phyloP scores from a whole-genome alignment of 169 alveolate species.

The Plasmodium vinckei region DNA sequence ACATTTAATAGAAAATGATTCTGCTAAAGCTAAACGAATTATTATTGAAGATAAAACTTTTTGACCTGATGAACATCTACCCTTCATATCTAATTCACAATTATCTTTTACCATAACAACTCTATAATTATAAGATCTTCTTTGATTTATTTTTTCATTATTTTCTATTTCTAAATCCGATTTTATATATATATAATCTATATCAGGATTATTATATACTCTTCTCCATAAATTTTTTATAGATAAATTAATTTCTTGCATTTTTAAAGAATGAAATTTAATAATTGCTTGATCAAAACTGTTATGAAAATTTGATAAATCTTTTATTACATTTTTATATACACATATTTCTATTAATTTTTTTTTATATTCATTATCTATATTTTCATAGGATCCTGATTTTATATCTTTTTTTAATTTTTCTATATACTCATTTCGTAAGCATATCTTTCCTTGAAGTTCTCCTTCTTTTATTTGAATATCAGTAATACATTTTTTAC shows the following conservation, averaged over 20 bases:
- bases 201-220: slow-evolving; percentile 95
- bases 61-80: slow-evolving; percentile 99
- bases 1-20: slow-evolving; percentile 97
- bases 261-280: slow-evolving; percentile 87
- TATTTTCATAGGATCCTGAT: slow-evolving; percentile 44
- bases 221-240: slow-evolving; percentile 96
- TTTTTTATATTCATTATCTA: slow-evolving; percentile 70
- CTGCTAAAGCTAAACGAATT: slow-evolving; percentile 98
- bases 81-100: slow-evolving; percentile 93
- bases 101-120: slow-evolving; percentile 90
- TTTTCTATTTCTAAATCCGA: slow-evolving; percentile 29
- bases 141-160: slow-evolving; percentile 57
- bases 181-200: slow-evolving; percentile 90
- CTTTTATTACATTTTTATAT: slow-evolving; percentile 72
- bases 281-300: slow-evolving; percentile 81
- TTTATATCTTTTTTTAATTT: slow-evolving; percentile 76
- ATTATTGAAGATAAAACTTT: slow-evolving; percentile 97
- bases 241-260: slow-evolving; percentile 95
- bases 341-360: slow-evolving; percentile 55
- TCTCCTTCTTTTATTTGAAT: slow-evolving; percentile 76
- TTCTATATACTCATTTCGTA: slow-evolving; percentile 69
- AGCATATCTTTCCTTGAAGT: slow-evolving; percentile 44
- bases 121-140: slow-evolving; percentile 84
- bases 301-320: slow-evolving; percentile 56
- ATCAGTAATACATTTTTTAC: slow-evolving; percentile 30